Evolutionary conservation across 768 basidiomycete species (phyloP).

Genomic region (Pleurotus ostreatus): DNA sequence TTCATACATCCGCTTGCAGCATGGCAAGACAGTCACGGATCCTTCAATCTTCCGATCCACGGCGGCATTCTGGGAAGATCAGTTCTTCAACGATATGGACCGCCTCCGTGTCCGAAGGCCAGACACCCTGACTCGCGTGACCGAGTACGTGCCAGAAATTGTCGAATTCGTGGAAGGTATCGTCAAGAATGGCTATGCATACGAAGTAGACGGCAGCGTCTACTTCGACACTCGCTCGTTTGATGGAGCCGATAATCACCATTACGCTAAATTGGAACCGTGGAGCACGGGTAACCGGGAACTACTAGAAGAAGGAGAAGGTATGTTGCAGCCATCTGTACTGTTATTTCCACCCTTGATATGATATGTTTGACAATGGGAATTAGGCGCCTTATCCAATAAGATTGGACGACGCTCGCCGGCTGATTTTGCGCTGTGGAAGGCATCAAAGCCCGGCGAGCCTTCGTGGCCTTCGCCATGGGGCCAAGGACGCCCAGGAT

Average conservation of each 20-base stretch:
- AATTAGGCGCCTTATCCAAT: conserved; percentile 34
- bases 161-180: conserved; percentile 85
- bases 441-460: conserved; percentile 93
- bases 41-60: conserved; percentile 80
- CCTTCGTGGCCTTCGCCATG: conserved; percentile 96
- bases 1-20: conserved; percentile 35
- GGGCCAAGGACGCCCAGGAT: conserved; percentile 94
- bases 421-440: conserved; percentile 97
- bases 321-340: conserved; percentile 31
- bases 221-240: conserved; percentile 89
- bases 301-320: conserved; percentile 89
- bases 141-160: conserved; percentile 96
- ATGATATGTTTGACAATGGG: conserved; percentile 4
- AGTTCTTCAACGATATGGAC: conserved; percentile 91
- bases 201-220: conserved; percentile 68
- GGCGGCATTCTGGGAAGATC: conserved; percentile 83
- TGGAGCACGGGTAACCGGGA: conserved; percentile 94
- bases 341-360: background rate
- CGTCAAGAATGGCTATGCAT: conserved; percentile 80
- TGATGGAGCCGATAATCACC: conserved; percentile 70
- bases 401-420: conserved; percentile 69
- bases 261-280: conserved; percentile 93
- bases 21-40: conserved; percentile 78
- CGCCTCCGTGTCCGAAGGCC: conserved; percentile 84
- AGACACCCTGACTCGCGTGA: conserved; percentile 90